phyloP scores from a whole-genome alignment of 2,329 filamentous ascomycete genomes.

The Colletotrichum sp. region DNA sequence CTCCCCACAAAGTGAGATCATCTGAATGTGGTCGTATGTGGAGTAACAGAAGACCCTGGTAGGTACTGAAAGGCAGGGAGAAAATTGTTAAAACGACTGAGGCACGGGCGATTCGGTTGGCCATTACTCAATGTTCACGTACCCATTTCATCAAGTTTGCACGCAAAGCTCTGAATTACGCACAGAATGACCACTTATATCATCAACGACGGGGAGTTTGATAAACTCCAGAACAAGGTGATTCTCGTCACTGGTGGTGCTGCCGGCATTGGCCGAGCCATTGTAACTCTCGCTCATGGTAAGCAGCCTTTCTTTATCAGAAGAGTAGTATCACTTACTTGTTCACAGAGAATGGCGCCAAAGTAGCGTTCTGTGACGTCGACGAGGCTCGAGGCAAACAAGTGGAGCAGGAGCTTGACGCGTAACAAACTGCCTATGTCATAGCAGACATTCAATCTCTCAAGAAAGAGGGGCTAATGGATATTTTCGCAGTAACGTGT shows the following conservation, averaged over 20 bases:
- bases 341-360: neutral
- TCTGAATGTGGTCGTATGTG: neutral
- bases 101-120: neutral
- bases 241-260: neutral
- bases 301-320: neutral
- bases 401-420: neutral
- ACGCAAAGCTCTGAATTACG: neutral
- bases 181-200: neutral
- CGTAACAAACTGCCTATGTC: neutral
- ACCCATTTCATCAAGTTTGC: neutral
- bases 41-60: neutral
- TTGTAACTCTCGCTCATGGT: neutral
- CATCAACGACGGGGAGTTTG: neutral
- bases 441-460: neutral
- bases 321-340: neutral
- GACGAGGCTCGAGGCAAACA: neutral
- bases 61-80: neutral
- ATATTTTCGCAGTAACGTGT: neutral
- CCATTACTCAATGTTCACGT: neutral
- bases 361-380: neutral
- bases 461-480: neutral
- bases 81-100: neutral
- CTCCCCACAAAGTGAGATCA: neutral
- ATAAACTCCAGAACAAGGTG: neutral
- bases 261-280: neutral